phyloP scores from a whole-genome alignment of 257 asterid genomes.

The Lycium barbarum region DNA sequence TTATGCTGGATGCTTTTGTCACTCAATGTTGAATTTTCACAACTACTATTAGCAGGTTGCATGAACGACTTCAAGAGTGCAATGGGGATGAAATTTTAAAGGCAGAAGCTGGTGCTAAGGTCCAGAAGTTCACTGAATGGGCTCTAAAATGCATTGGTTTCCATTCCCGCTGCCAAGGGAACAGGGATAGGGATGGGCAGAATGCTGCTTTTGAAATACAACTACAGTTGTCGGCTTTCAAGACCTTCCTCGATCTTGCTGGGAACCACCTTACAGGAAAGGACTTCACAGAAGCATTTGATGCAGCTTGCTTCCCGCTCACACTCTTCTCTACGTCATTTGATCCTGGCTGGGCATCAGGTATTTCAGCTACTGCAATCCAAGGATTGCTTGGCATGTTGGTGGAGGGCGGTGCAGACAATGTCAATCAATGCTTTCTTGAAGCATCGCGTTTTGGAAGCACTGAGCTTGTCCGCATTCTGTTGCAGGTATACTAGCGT shows the following conservation, averaged over 20 bases:
- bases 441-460: conserved; percentile 99
- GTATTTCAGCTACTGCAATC: conserved; percentile 90
- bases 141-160: conserved; percentile 98
- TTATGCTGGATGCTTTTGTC: conserved; percentile 18
- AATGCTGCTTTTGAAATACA: conserved; percentile 79
- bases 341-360: conserved; percentile 99
- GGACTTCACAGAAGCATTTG: conserved; percentile 99
- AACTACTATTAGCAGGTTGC: conserved; percentile 61
- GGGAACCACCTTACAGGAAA: conserved; percentile 93
- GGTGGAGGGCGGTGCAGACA: conserved; percentile 99
- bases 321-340: conserved; percentile 96
- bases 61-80: conserved; percentile 94
- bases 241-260: conserved; percentile 90
- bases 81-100: conserved; percentile 92
- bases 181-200: conserved; percentile 72
- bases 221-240: conserved; percentile 92
- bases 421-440: conserved; percentile 95
- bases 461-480: conserved; percentile 98
- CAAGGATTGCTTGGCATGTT: conserved; percentile 94
- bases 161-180: conserved; percentile 97
- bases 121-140: conserved; percentile 98
- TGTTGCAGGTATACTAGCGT: conserved; percentile 70
- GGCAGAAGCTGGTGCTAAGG: conserved; percentile 99
- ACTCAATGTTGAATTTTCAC: conserved; percentile 32
- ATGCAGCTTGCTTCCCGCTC: conserved; percentile 99